These are phyloP conservation scores for Helenozyma rhizophorensis DNA, from an alignment of 805 yeast species.

Conservation along the genomic window DNA sequence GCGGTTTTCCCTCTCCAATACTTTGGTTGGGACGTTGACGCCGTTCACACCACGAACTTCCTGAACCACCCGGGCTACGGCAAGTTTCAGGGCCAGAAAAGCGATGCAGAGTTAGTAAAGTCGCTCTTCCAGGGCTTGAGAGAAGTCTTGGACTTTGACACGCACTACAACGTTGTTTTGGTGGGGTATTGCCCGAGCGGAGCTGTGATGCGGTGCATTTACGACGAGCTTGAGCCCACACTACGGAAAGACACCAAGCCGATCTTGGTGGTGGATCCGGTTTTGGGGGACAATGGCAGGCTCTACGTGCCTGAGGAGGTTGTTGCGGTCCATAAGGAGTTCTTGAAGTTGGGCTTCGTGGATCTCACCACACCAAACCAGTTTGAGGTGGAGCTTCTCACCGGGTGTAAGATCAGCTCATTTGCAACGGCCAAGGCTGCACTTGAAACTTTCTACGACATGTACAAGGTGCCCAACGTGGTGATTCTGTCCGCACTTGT, in stretches of 20 bases:
- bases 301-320: constrained; percentile 65
- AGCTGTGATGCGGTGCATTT: constrained; percentile 49
- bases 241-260: constrained; percentile 33
- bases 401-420: constrained; percentile 41
- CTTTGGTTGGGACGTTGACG: constrained; percentile 18
- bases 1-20: constrained; percentile 15
- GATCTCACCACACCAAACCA: constrained; percentile 81
- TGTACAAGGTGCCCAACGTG: constrained; percentile 46
- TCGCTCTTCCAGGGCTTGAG: constrained; percentile 55
- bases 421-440: constrained; percentile 35
- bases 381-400: constrained; percentile 76
- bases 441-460: constrained; percentile 36
- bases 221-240: constrained; percentile 34
- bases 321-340: constrained; percentile 46
- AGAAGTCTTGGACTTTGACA: constrained; percentile 36
- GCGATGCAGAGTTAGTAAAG: constrained; percentile 41
- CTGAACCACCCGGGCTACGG: constrained; percentile 19
- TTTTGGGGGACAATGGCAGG: constrained; percentile 84
- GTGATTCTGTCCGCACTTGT: constrained; percentile 57
- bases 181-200: constrained; percentile 75
- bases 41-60: constrained; percentile 16
- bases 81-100: constrained; percentile 21
- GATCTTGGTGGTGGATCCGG: constrained; percentile 81
- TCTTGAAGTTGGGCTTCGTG: constrained; percentile 53
- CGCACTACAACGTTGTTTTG: constrained; percentile 56